Conservation (phyloP, 805 yeast genomes). For the Saccharomycopsis sp. region DNA sequence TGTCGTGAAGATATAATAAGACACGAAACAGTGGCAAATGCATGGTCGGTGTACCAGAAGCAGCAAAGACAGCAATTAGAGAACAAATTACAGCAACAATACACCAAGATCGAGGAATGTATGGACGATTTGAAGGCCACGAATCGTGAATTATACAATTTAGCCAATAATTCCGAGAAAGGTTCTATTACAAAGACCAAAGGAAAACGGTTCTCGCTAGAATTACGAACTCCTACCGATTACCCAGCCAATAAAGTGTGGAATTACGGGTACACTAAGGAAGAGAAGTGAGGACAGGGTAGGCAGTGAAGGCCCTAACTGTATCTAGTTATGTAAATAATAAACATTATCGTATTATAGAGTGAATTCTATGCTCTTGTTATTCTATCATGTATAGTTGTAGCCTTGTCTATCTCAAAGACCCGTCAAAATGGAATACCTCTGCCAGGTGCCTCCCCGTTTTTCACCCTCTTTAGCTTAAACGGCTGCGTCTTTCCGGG, state of each 20-base stretch:
- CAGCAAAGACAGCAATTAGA: constrained; percentile 40
- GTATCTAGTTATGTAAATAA: neutral
- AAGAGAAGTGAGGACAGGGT: neutral
- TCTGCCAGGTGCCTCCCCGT: no score
- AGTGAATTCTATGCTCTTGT: no score
- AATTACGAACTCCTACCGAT: constrained; percentile 82
- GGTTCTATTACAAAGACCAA: constrained; percentile 36
- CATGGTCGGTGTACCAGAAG: constrained; percentile 66
- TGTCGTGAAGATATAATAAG: constrained; percentile 77
- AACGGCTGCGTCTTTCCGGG: neutral
- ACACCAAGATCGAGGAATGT: constrained; percentile 58
- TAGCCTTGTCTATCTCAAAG: no score
- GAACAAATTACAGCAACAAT: constrained; percentile 50
- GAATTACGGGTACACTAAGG: constrained; percentile 46
- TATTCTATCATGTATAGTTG: no score
- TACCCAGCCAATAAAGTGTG: constrained; percentile 79
- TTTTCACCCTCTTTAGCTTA: neutral
- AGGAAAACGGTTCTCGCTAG: constrained; percentile 68
- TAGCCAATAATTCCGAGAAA: constrained; percentile 41
- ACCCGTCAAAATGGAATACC: no score
- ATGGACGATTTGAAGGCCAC: constrained; percentile 56
- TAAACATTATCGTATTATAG: neutral
- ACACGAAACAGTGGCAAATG: constrained; percentile 73
- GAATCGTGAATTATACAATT: constrained; percentile 49
- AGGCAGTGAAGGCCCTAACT: neutral